Evolutionary conservation across 768 basidiomycete genomes (phyloP).

Genomic region (Mycena latifolia): DNA sequence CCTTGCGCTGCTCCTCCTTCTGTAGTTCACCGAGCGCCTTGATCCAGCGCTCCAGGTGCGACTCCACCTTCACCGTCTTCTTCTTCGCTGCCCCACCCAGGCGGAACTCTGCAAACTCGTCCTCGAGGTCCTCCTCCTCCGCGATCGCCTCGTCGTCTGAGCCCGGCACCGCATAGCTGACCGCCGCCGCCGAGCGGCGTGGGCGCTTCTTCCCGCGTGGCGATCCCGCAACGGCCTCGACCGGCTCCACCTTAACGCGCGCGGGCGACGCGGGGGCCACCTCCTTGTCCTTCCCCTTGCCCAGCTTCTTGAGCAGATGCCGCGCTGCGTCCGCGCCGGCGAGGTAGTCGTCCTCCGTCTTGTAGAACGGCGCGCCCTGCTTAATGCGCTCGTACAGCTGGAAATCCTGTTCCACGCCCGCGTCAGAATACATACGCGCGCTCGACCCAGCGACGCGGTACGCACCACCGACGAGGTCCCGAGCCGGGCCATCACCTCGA

Average conservation of each 20-base stretch:
- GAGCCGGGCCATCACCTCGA: constrained; percentile 77
- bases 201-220: constrained; percentile 28
- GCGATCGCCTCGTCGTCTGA: constrained; percentile 39
- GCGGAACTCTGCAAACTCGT: constrained; percentile 33
- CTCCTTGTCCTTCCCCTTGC: constrained; percentile 17
- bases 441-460: not conserved
- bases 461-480: constrained; percentile 69
- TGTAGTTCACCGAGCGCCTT: constrained; percentile 70
- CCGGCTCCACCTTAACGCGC: constrained; percentile 38
- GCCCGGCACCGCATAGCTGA: constrained; percentile 31
- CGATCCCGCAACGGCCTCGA: constrained; percentile 20
- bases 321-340: constrained; percentile 9
- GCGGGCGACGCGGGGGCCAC: constrained; percentile 6
- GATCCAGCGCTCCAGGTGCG: constrained; percentile 74
- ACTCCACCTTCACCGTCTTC: constrained; percentile 55
- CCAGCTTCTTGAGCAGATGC: constrained; percentile 20
- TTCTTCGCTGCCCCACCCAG: constrained; percentile 24
- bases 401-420: constrained; percentile 54
- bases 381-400: constrained; percentile 73
- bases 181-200: constrained; percentile 29
- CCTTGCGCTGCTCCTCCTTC: constrained; percentile 80
- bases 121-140: constrained; percentile 32
- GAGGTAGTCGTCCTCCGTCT: constrained; percentile 78
- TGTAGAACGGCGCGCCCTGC: constrained; percentile 75
- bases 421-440: not conserved